phyloP scores from a whole-genome alignment of 208 protist species.

The Willaertia magna region DNA sequence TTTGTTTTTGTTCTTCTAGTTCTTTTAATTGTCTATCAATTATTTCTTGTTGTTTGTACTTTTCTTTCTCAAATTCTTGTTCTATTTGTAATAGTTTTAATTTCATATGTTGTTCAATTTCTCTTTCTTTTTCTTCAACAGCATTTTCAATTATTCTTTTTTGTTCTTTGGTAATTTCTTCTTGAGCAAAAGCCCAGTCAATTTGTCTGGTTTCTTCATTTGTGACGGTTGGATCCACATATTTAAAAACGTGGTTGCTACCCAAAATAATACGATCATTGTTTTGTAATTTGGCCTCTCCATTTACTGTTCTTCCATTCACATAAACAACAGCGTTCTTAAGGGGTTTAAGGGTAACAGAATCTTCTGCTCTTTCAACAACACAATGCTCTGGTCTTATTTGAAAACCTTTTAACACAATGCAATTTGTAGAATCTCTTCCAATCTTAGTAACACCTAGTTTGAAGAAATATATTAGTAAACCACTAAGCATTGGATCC shows the following conservation, averaged over 20 bases:
- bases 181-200: constrained; percentile 3
- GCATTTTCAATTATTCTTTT: neutral
- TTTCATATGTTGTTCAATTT: neutral
- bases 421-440: neutral
- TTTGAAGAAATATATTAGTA: constrained; percentile 27
- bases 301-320: constrained; percentile 32
- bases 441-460: constrained; percentile 22
- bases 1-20: neutral
- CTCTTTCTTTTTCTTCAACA: neutral
- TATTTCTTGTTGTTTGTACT: neutral
- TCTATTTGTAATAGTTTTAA: neutral
- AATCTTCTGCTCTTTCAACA: neutral
- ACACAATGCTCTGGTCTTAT: constrained; percentile 23
- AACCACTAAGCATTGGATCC: constrained; percentile 23
- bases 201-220: neutral
- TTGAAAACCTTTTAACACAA: constrained; percentile 2
- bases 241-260: constrained; percentile 40
- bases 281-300: neutral
- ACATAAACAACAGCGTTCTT: constrained; percentile 22
- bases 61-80: constrained; percentile 5
- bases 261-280: constrained; percentile 35
- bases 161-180: neutral
- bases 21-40: neutral
- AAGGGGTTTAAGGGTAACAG: neutral
- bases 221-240: neutral